Conservation (phyloP, 805 yeast species). For the Spathaspora arborariae region DNA sequence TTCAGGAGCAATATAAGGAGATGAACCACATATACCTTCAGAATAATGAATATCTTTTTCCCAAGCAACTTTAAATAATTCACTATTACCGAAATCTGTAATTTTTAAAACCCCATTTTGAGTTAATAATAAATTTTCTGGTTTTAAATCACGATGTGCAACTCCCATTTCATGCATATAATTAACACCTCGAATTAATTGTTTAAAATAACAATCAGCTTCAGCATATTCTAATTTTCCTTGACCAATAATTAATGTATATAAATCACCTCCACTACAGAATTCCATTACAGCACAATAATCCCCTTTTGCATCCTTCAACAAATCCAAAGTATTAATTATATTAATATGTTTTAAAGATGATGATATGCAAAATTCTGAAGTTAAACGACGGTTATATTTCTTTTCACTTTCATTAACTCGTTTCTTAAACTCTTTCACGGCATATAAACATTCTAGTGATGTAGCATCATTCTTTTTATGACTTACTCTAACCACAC, state of each 20-base stretch:
- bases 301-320: constrained; percentile 78
- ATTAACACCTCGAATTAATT: constrained; percentile 74
- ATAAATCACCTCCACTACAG: constrained; percentile 79
- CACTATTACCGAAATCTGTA: constrained; percentile 85
- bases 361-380: constrained; percentile 80
- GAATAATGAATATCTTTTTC: constrained; percentile 66
- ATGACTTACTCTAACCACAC: constrained; percentile 87
- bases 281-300: constrained; percentile 85
- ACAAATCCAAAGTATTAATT: constrained; percentile 68
- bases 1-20: constrained; percentile 91
- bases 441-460: constrained; percentile 61
- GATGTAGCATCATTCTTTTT: constrained; percentile 38
- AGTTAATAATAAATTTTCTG: constrained; percentile 77
- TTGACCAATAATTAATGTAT: constrained; percentile 66
- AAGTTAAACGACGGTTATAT: constrained; percentile 69
- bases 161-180: constrained; percentile 91
- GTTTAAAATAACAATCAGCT: constrained; percentile 89
- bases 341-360: constrained; percentile 76
- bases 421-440: constrained; percentile 74
- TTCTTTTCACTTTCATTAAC: constrained; percentile 60
- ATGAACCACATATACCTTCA: constrained; percentile 79
- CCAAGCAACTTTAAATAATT: constrained; percentile 84
- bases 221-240: constrained; percentile 80
- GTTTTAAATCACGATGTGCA: constrained; percentile 85
- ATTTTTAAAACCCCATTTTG: constrained; percentile 71